Conservation (phyloP, 331 rosid species). For the Spiraea crenata region DNA sequence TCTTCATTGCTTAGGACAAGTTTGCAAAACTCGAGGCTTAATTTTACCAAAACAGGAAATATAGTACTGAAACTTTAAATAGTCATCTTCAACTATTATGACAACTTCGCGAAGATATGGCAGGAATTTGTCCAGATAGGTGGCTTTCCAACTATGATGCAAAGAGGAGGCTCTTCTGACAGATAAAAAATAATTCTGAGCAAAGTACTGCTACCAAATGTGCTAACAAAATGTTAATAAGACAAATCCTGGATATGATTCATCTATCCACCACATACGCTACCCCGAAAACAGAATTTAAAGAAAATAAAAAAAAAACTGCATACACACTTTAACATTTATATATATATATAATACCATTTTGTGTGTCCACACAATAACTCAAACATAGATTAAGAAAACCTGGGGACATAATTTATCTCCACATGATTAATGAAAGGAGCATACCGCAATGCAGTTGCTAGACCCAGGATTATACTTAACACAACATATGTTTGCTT, state of each 20-base stretch:
- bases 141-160: not conserved
- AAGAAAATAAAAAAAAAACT: too few relatives aligned
- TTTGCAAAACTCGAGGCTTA: not conserved
- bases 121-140: not conserved
- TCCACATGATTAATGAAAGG: slow-evolving; percentile 29
- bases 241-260: not conserved
- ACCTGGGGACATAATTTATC: slow-evolving; percentile 5
- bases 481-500: slow-evolving; percentile 97
- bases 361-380: too few relatives aligned
- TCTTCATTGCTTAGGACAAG: not conserved
- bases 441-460: slow-evolving; percentile 76
- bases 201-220: not conserved
- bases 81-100: not conserved
- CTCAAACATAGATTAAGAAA: slow-evolving; percentile 20
- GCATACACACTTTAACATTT: not conserved
- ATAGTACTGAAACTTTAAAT: not conserved
- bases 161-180: not conserved
- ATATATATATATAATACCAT: too few relatives aligned
- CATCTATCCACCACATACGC: not conserved
- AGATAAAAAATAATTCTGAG: not conserved
- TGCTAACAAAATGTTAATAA: not conserved
- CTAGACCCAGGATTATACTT: slow-evolving; percentile 97
- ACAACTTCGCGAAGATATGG: not conserved
- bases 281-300: not conserved
- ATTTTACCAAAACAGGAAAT: not conserved